Evolutionary conservation across 2,329 filamentous ascomycete genomes (phyloP).

Genomic region (Fusarium marasasianum): DNA sequence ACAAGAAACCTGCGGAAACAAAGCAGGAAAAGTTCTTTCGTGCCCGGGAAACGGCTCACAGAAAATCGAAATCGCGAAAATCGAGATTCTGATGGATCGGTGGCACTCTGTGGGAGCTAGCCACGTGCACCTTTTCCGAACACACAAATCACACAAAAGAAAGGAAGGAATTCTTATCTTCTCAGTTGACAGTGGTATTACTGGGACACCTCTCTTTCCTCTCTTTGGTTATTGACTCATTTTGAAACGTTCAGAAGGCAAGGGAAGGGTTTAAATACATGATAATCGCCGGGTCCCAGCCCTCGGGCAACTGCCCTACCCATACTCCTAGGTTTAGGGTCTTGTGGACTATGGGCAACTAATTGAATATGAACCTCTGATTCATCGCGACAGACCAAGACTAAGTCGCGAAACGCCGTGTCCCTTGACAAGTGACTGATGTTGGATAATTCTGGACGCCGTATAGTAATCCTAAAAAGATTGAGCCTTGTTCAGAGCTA

Average conservation of each 20-base stretch:
- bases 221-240: not conserved
- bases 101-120: not conserved
- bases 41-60: not conserved
- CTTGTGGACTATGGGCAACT: not conserved
- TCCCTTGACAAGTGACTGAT: not conserved
- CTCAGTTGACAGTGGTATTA: not conserved
- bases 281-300: too few relatives aligned
- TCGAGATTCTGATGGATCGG: not conserved
- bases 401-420: not conserved
- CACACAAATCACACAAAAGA: not conserved
- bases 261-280: not conserved
- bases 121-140: not conserved
- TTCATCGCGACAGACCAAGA: too few relatives aligned
- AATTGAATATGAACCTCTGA: not conserved
- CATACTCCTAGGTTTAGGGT: too few relatives aligned
- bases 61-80: not conserved
- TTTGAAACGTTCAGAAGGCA: not conserved
- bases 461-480: not conserved
- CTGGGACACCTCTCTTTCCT: not conserved
- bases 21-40: not conserved
- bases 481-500: not conserved
- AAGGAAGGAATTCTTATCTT: not conserved
- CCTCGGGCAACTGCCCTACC: too few relatives aligned
- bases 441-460: not conserved
- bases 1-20: not conserved